Base-by-base conservation (phyloP, 1,284 basidiomycete species). In the Trichosporon coremiiforme region DNA sequence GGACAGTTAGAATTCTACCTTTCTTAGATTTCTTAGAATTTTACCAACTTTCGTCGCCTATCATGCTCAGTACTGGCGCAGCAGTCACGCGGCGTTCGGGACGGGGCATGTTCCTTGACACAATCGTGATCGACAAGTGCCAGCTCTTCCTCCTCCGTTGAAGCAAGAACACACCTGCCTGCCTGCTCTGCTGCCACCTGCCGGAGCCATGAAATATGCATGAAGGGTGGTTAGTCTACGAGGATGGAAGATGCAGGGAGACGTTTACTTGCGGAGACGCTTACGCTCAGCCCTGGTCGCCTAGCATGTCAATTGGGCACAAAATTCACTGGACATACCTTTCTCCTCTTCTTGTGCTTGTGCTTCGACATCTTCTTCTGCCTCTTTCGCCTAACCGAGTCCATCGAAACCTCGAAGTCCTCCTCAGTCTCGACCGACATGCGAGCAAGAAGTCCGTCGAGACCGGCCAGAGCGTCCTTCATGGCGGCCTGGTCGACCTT, bases 291-390 rank as follows among this genome's bases (percentile, higher is more conserved):
- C 70, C 20, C 70, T 63, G 65, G 70, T 74, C 2, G 71, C 74
- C 74, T 75, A 3, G 35, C 2, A n/a, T 2, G 60, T 67, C 22
- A 62, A 67, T 92, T 68, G n/a, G n/a, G n/a, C n/a, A n/a, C n/a
- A n/a, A n/a, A n/a, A n/a, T n/a, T n/a, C n/a, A n/a, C n/a, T n/a
- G n/a, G n/a, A n/a, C n/a, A n/a, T n/a, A 89, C 90, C 70, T 87
- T 88, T 76, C 85, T 93, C 81, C 87, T 90, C 74, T 90, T 90
- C 79, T 94, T 92, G 74, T 78, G 77, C 75, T 81, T 81, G 72
- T 81, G 79, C 71, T 79, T 81, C 57, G 73, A 76, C 64, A 80
- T 78, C 79, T 80, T 81, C 78, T 78, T 79, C 70, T 78, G 77
- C 68, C 79, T 75, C 75, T 81, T 81, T 64, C 79, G 72, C 75